These are phyloP conservation scores for Lecanosticta acicola DNA, from an alignment of 2,329 filamentous ascomycete species.

Conservation along the genomic window DNA sequence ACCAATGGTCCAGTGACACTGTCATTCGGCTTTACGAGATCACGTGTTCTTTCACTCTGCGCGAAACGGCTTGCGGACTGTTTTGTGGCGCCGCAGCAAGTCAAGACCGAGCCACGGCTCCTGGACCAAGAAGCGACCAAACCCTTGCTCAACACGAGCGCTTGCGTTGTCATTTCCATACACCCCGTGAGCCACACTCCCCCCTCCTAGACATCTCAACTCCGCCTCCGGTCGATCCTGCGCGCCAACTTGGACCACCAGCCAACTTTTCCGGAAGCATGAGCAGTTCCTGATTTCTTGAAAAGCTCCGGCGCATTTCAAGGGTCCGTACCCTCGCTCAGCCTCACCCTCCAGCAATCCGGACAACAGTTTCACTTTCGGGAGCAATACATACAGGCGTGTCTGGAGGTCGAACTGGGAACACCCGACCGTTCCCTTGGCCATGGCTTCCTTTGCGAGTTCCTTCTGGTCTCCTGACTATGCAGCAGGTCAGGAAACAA, in stretches of 20 bases:
- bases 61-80: neutral
- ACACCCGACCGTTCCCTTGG: neutral
- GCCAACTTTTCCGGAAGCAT: neutral
- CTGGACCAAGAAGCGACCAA: neutral
- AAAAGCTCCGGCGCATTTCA: neutral
- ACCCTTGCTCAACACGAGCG: neutral
- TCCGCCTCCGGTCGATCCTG: neutral
- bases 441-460: conserved; percentile 84
- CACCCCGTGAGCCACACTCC: neutral
- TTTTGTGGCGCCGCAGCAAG: neutral
- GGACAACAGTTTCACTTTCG: neutral
- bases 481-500: conserved; percentile 64
- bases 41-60: too few species aligned
- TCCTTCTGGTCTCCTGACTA: conserved; percentile 99
- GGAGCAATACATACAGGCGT: neutral
- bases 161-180: neutral
- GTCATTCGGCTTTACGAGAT: neutral
- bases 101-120: neutral
- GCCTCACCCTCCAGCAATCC: neutral
- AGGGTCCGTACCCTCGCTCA: neutral
- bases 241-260: neutral
- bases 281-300: neutral
- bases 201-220: neutral
- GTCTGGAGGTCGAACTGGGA: neutral
- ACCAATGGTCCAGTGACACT: neutral